Evolutionary conservation across 2,329 filamentous ascomycete species (phyloP).

Genomic region (Fusarium albidum): DNA sequence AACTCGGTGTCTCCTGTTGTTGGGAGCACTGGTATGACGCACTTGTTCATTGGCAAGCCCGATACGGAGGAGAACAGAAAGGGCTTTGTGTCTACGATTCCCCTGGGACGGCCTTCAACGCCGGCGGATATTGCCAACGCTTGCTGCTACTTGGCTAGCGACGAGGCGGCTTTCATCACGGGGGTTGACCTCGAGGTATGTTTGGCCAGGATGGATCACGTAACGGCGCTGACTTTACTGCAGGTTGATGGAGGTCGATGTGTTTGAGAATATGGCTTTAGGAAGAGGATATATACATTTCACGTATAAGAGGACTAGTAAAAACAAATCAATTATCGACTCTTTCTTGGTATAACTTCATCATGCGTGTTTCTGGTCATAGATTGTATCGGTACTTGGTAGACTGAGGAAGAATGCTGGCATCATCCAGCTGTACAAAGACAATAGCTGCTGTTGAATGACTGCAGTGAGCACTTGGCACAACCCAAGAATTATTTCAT

Average conservation of each 20-base stretch:
- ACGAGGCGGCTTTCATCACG: conserved; percentile 77
- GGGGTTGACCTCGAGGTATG: conserved; percentile 69
- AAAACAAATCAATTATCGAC: too few species aligned
- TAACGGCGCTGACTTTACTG: neutral
- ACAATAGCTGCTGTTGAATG: too few species aligned
- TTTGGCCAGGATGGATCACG: neutral
- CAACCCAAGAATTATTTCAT: too few species aligned
- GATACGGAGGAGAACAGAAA: conserved; percentile 69
- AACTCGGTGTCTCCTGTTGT: conserved; percentile 78
- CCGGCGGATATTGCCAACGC: conserved; percentile 72
- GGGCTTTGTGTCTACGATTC: conserved; percentile 61
- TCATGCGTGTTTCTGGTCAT: too few species aligned
- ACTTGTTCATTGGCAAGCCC: conserved; percentile 65
- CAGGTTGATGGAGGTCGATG: neutral
- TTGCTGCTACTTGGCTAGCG: conserved; percentile 74
- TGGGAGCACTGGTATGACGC: conserved; percentile 46
- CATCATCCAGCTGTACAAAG: too few species aligned
- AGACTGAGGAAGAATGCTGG: too few species aligned
- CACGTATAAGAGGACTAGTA: too few species aligned
- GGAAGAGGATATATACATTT: too few species aligned
- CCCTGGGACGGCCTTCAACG: conserved; percentile 56
- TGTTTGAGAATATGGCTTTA: too few species aligned
- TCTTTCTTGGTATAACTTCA: too few species aligned
- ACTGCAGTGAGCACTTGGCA: too few species aligned
- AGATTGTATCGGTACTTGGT: too few species aligned